Base-by-base conservation (phyloP, 2,329 filamentous ascomycete genomes). In the Ciborinia camelliae region DNA sequence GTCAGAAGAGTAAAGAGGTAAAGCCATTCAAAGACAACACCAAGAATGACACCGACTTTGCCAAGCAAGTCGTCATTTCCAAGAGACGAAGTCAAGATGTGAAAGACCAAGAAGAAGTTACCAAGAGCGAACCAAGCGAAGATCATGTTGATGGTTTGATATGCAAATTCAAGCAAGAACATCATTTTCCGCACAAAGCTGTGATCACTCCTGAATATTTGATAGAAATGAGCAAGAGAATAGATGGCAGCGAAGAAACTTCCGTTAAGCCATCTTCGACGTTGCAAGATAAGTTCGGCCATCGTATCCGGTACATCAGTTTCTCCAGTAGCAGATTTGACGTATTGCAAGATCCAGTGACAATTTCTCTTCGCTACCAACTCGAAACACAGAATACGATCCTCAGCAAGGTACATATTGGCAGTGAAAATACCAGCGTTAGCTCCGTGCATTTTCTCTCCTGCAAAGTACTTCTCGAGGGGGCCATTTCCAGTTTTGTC, bases 41-140 rank as follows among this genome's bases (percentile, higher is more conserved):
- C 90, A 1, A 99, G 82, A 65, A 97, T 87, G 47, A 86, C 86
- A 62, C 95, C 95, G 12, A 86, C 86, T 5, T 84, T 87, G 57
- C 92, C 91, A 2, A 97, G 84, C 32, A 97, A 83, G 39, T 84
- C 77, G 0, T 79, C 72, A 32, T 85, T 82, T 53, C 91, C 90
- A 69, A 99, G 81, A 73, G 93, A 96, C 48, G 94, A 94, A 28
- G 92, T 92, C 70, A 99, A 89, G 81, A 99, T 99, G 83, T 93
- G 98, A 79, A 99, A 99, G 65, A 93, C 96, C 62, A 99, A 87
- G 77, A 98, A 99, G 82, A 98, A 99, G 81, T 99, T 99, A 77
- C 94, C 93, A 47, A 99, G 86, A 15, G 94, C 97, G 81, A 99
- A 98, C 81, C 92, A 99, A 55, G 95, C 99, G 81, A 99, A 99